A percentile compares a stretch with the other conserved stretches of the same genome.
phyloP scores from a whole-genome alignment of 805 yeast species.

The Candida krabiensis region DNA sequence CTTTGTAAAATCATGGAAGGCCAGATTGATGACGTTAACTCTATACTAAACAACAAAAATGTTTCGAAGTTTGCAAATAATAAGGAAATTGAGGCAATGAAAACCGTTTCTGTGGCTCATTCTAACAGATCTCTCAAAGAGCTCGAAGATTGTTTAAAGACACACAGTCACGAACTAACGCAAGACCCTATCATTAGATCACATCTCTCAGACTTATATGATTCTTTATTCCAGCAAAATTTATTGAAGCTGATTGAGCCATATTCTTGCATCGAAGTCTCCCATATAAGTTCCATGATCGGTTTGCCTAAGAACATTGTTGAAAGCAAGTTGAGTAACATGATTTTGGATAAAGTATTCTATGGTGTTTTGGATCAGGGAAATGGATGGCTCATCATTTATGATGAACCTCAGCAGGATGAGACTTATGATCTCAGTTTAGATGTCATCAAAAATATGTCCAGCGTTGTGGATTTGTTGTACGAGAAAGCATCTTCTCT shows the following conservation, averaged over 20 bases:
- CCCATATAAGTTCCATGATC: conserved; percentile 82
- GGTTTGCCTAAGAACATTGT: conserved; percentile 86
- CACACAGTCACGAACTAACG: conserved; percentile 72
- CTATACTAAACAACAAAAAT: conserved; percentile 70
- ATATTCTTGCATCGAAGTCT: conserved; percentile 90
- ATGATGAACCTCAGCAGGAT: conserved; percentile 85
- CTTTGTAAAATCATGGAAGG: conserved; percentile 92
- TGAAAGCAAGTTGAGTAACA: conserved; percentile 92
- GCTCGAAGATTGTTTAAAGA: conserved; percentile 77
- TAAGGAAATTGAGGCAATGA: conserved; percentile 92
- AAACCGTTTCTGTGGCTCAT: conserved; percentile 87
- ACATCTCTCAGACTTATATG: conserved; percentile 91
- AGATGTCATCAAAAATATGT: conserved; percentile 83
- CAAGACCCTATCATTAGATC: conserved; percentile 86
- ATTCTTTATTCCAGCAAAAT: conserved; percentile 89
- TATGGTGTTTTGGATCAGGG: conserved; percentile 98
- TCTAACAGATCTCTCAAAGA: conserved; percentile 87
- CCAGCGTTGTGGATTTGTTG: conserved; percentile 82
- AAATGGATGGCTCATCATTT: conserved; percentile 93
- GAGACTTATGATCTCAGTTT: conserved; percentile 85
- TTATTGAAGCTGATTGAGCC: conserved; percentile 94
- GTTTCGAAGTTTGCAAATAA: conserved; percentile 47
- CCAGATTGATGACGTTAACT: conserved; percentile 79
- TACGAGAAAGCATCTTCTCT: conserved; percentile 91
- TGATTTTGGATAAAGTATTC: conserved; percentile 94